A percentile compares a stretch with the other conserved stretches of the same genome.
phyloP scores from a whole-genome alignment of 352 stramenopile genomes.

The Phytophthora fragariaefolia region DNA sequence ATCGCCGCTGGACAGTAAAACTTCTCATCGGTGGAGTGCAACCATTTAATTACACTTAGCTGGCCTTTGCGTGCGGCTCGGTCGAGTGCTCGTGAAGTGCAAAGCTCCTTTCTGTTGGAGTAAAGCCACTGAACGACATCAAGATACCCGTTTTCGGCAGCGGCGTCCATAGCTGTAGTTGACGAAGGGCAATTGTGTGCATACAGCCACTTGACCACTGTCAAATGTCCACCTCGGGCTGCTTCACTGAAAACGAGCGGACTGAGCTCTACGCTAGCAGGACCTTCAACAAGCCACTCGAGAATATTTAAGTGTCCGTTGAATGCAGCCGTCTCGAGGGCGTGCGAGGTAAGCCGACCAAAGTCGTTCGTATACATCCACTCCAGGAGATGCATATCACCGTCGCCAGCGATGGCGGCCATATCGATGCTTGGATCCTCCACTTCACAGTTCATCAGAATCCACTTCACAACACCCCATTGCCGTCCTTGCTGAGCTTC shows the following conservation, averaged over 20 bases:
- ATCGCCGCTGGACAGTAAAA: constrained; percentile 31
- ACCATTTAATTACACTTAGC: constrained; percentile 13
- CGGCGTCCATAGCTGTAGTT: constrained; percentile 22
- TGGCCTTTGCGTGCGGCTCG: constrained; percentile 21
- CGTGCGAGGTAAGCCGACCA: not conserved
- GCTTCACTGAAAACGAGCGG: constrained; percentile 15
- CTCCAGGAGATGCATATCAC: constrained; percentile 9
- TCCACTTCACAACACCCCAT: constrained; percentile 28
- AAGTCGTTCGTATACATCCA: constrained; percentile 15
- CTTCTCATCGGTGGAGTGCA: constrained; percentile 4
- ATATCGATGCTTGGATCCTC: constrained; percentile 11
- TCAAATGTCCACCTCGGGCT: constrained; percentile 15
- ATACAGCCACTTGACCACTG: constrained; percentile 24
- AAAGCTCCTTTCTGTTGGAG: constrained; percentile 5
- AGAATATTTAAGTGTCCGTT: constrained; percentile 9
- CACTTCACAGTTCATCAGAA: constrained; percentile 14
- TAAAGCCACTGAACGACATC: constrained; percentile 18
- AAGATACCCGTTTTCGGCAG: constrained; percentile 26
- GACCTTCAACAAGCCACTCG: constrained; percentile 20
- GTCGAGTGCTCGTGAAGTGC: constrained; percentile 15
- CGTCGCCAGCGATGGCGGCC: constrained; percentile 10
- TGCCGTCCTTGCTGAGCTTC: constrained; percentile 18
- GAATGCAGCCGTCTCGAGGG: constrained; percentile 19
- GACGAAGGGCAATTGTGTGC: constrained; percentile 11
- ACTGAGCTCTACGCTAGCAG: constrained; percentile 7